Evolutionary conservation across 2,329 filamentous ascomycete genomes (phyloP), one percentile per base, ranked within the genome.

Genomic region (Plenodomus tracheiphilus): DNA sequence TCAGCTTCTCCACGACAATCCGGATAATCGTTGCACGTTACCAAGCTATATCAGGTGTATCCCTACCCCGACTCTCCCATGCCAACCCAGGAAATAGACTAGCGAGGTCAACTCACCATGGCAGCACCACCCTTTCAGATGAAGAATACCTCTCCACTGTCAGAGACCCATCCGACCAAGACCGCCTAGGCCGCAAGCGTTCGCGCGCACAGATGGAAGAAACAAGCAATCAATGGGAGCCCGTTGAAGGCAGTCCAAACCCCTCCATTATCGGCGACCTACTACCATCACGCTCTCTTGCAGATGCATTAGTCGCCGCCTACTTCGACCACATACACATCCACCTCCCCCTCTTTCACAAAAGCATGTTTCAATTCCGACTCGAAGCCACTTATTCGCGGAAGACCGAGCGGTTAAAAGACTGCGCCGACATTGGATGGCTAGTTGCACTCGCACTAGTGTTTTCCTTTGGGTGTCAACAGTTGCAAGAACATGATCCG

Each of bases 251-350:
- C 13, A 25, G 21, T 16, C 35, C 40, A 5, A 43, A 37, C 13
- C 15, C 20, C 42, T 43, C 53, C 10, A 58, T 58, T 7, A 54
- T 65, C 13, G 61, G 47, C 18, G 56, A 60, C 21, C 62, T 46
- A 58, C 51, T 77, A 13, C 75, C 74, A 1, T 49, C 64, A 1
- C 68, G 61, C 39, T 63, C 70, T 2, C 62, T 71, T 17, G 68
- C 74, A 2, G 74, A 77, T 47, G 59, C 66, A 4, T 71, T 75
- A 7, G 53, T 75, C 1, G 52, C 68, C 1, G 71, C 74, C 2
- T 77, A 71, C 54, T 77, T 77, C 46, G 66, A 72, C 28, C 51
- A 53, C 4, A 65, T 77, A 15, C 74, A 77, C 47, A 70, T 60
- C 18, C 59, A 56, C 28, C 47, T 75, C 46, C 66, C 75, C 18